Percentiles rank a stretch among this genome's conserved stretches.
These are phyloP conservation scores for Meyerozyma guilliermondii DNA, from an alignment of 1,139 yeast genomes.

Conservation along the genomic window DNA sequence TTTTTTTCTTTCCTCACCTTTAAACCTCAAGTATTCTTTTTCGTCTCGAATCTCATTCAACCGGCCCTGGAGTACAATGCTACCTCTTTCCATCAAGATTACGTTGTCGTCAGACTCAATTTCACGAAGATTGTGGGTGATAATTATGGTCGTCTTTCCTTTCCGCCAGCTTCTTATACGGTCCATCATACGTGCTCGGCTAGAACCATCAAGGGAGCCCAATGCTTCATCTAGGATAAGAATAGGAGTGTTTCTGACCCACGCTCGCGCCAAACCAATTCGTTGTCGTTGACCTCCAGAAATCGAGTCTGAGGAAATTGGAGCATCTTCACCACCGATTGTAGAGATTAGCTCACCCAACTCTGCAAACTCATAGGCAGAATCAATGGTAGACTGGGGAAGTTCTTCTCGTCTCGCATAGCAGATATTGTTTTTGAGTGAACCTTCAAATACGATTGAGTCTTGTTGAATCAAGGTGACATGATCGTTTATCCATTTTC, in stretches of 20 bases:
- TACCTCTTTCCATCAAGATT: conserved; percentile 55
- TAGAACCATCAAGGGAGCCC: conserved; percentile 65
- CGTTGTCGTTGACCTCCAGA: conserved; percentile 93
- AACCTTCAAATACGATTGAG: conserved; percentile 58
- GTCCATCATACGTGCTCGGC: conserved; percentile 40
- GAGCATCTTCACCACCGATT: conserved; percentile 52
- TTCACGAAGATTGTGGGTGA: conserved; percentile 71
- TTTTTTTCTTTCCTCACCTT: neutral
- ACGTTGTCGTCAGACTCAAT: conserved; percentile 53
- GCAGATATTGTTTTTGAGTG: conserved; percentile 59
- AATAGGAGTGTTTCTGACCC: conserved; percentile 63
- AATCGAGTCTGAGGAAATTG: conserved; percentile 47
- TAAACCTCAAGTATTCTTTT: neutral
- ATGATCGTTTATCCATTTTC: conserved; percentile 54
- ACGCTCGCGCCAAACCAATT: conserved; percentile 79
- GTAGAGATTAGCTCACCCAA: conserved; percentile 44
- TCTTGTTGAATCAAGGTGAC: conserved; percentile 72
- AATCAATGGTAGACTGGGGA: conserved; percentile 23
- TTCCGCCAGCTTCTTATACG: conserved; percentile 56
- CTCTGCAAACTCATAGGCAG: conserved; percentile 50
- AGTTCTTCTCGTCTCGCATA: conserved; percentile 33
- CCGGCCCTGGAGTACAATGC: conserved; percentile 28
- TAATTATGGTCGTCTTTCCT: conserved; percentile 68
- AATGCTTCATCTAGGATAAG: conserved; percentile 81
- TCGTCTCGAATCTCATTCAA: neutral